These are phyloP conservation scores for Zychaea mexicana DNA, from an alignment of 371 early-diverging fungal species.

Conservation along the genomic window DNA sequence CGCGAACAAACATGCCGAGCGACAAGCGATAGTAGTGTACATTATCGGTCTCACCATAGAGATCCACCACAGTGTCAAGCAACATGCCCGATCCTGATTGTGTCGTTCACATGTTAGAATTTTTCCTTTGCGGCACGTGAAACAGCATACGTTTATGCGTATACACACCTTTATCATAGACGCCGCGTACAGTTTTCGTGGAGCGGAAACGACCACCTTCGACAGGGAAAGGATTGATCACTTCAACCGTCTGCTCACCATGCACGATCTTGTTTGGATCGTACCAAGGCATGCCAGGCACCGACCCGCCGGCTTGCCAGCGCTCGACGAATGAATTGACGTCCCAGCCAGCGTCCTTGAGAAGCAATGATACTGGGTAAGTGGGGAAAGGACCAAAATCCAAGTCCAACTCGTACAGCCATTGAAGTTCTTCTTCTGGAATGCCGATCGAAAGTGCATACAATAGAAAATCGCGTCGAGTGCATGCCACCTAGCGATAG, in stretches of 20 bases:
- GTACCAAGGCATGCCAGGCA: conserved; percentile 66
- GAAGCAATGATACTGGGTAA: conserved; percentile 63
- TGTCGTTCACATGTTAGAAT: conserved; percentile 4
- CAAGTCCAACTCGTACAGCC: conserved; percentile 66
- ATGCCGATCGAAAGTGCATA: conserved; percentile 73
- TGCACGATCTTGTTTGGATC: conserved; percentile 72
- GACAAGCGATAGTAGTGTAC: conserved; percentile 52
- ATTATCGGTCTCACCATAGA: conserved; percentile 57
- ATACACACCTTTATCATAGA: conserved; percentile 59
- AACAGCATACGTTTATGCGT: too few species aligned
- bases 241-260: conserved; percentile 71
- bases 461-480: conserved; percentile 67
- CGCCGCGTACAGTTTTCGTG: conserved; percentile 45
- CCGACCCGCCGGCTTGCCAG: conserved; percentile 28
- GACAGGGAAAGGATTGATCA: conserved; percentile 59
- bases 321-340: conserved; percentile 60
- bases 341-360: conserved; percentile 59
- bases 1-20: conserved; percentile 53
- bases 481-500: conserved; percentile 51
- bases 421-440: conserved; percentile 58
- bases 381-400: conserved; percentile 64
- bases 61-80: conserved; percentile 53
- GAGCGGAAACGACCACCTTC: conserved; percentile 57
- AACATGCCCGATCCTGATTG: conserved; percentile 68
- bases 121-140: too few species aligned